A percentile compares a stretch with the other conserved stretches of the same genome.
Evolutionary conservation across 768 basidiomycete genomes (phyloP).

Genomic region (Favolaschia claudopus): DNA sequence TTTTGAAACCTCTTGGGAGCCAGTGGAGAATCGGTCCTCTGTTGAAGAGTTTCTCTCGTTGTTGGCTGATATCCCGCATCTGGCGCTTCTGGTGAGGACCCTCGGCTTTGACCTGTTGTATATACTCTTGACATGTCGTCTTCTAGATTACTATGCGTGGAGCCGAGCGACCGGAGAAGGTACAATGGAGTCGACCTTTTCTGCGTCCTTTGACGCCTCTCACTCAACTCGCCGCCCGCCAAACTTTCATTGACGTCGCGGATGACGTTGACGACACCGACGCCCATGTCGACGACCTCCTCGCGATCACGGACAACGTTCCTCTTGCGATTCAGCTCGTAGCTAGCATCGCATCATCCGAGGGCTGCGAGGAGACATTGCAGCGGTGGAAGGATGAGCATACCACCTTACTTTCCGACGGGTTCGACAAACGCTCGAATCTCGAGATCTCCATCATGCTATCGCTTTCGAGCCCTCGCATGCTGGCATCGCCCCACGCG

Average conservation of each 20-base stretch:
- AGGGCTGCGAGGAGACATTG: background rate
- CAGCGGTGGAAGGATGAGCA: background rate
- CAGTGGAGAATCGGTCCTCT: background rate
- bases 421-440: background rate
- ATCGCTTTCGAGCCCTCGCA: background rate
- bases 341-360: background rate
- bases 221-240: background rate
- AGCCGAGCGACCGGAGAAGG: background rate
- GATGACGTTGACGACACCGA: background rate
- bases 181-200: conserved; percentile 10
- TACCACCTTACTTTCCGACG: background rate
- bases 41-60: conserved; percentile 3
- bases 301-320: background rate
- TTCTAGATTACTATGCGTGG: conserved; percentile 11
- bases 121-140: background rate
- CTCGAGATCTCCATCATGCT: conserved; percentile 8
- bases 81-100: background rate
- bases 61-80: background rate
- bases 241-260: conserved; percentile 2
- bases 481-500: background rate
- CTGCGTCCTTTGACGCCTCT: background rate
- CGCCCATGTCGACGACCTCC: background rate
- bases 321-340: background rate
- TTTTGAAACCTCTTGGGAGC: conserved; percentile 13
- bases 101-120: background rate